Evolutionary conservation across 2,329 filamentous ascomycete genomes (phyloP).

Genomic region (Beauveria sp.): DNA sequence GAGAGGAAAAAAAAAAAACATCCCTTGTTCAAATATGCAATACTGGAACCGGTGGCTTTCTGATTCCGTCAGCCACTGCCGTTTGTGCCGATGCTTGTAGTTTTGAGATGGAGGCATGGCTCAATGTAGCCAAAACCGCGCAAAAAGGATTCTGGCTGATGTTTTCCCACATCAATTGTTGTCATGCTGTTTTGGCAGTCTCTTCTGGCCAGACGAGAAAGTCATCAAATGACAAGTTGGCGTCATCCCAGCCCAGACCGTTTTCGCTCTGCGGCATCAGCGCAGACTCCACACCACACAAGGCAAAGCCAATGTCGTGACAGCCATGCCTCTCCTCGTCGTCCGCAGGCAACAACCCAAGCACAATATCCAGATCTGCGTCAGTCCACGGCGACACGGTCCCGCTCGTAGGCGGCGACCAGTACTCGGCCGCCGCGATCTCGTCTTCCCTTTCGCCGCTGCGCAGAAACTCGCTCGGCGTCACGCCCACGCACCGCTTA

Average conservation of each 20-base stretch:
- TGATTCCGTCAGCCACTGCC: background rate
- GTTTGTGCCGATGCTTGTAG: background rate
- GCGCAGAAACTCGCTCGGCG: constrained; percentile 30
- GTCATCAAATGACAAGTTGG: constrained; percentile 15
- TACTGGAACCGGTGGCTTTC: background rate
- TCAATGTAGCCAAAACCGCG: no score
- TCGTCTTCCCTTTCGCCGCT: background rate
- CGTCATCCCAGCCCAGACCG: background rate
- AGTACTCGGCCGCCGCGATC: background rate
- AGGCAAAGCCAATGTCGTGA: background rate
- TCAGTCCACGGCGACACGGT: constrained; percentile 4
- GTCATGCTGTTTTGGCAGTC: background rate
- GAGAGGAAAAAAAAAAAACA: background rate
- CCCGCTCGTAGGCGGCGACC: constrained; percentile 12
- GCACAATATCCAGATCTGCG: background rate
- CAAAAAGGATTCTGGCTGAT: no score
- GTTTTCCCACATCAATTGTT: background rate
- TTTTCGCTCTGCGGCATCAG: background rate
- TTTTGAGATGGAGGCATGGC: background rate
- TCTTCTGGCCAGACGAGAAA: constrained; percentile 15
- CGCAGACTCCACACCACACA: background rate
- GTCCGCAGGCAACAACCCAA: background rate
- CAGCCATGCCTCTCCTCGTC: background rate
- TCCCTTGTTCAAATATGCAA: background rate
- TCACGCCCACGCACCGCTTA: constrained; percentile 45